A percentile compares a stretch with the other conserved stretches of the same genome.
These are phyloP conservation scores for Hypoxylon subgilvum DNA, from an alignment of 495 filamentous ascomycete genomes.

Conservation along the genomic window DNA sequence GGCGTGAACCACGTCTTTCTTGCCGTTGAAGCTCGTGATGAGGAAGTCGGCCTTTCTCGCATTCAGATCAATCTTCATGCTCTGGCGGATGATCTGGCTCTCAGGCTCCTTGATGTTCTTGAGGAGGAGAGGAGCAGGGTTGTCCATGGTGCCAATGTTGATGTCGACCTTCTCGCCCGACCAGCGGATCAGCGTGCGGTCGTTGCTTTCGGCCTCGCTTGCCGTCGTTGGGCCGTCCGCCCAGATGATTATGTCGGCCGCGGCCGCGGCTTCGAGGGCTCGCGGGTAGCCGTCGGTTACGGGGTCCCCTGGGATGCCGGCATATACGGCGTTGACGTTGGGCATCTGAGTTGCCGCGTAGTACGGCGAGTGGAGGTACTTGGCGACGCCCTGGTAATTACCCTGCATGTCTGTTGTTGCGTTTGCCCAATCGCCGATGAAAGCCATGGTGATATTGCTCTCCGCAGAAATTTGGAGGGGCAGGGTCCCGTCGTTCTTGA, in stretches of 20 bases:
- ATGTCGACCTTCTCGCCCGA: slow-evolving; percentile 62
- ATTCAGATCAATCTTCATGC: no score
- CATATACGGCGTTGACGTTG: slow-evolving; percentile 52
- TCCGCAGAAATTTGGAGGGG: slow-evolving; percentile 56
- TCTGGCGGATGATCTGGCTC: no score
- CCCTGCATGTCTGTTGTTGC: slow-evolving; percentile 65
- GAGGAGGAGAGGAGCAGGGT: no score
- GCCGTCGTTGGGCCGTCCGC: slow-evolving; percentile 64
- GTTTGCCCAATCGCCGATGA: slow-evolving; percentile 67
- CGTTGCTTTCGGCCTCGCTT: slow-evolving; percentile 61
- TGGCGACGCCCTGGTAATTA: slow-evolving; percentile 61
- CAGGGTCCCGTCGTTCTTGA: slow-evolving; percentile 64
- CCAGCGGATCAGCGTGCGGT: slow-evolving; percentile 65
- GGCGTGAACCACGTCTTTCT: no score
- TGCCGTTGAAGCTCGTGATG: no score
- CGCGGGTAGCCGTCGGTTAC: slow-evolving; percentile 43
- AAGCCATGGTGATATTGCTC: slow-evolving; percentile 50
- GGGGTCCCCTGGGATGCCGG: slow-evolving; percentile 48
- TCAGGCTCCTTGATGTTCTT: no score
- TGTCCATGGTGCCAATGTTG: no score
- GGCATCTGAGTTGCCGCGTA: slow-evolving; percentile 56
- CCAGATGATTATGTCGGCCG: slow-evolving; percentile 63
- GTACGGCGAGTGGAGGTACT: slow-evolving; percentile 52
- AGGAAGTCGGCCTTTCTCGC: no score
- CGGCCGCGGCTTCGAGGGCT: slow-evolving; percentile 55